phyloP scores from a whole-genome alignment of 2,329 filamentous ascomycete genomes.

The Allantophomopsis lycopodina region DNA sequence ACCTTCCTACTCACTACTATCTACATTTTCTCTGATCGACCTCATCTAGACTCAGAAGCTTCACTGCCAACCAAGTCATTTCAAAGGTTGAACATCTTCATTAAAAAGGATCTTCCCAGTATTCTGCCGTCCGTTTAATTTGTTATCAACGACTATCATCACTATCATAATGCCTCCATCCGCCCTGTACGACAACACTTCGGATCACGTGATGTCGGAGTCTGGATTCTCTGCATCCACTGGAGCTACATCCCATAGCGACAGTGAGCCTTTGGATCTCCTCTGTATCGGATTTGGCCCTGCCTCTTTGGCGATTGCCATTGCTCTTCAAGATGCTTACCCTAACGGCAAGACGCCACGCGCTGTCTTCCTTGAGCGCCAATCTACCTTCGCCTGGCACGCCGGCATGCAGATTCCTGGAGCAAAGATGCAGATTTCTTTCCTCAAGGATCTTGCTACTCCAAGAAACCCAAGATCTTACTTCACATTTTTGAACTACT shows the following conservation, averaged over 20 bases:
- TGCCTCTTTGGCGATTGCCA: slow-evolving; percentile 76
- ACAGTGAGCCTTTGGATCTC: slow-evolving; percentile 62
- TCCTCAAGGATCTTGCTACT: slow-evolving; percentile 87
- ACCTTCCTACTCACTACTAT: too few relatives aligned
- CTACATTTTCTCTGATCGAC: too few relatives aligned
- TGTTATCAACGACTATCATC: too few relatives aligned
- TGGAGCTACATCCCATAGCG: neutral
- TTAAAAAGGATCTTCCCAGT: too few relatives aligned
- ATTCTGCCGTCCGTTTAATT: too few relatives aligned
- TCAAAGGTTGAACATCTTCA: too few relatives aligned
- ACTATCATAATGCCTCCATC: too few relatives aligned
- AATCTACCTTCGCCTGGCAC: slow-evolving; percentile 75
- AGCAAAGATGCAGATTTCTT: slow-evolving; percentile 92
- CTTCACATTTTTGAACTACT: slow-evolving; percentile 90
- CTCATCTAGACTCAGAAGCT: too few relatives aligned
- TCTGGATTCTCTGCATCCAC: too few relatives aligned
- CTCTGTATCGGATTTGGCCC: slow-evolving; percentile 89
- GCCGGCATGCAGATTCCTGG: slow-evolving; percentile 85
- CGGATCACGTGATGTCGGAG: too few relatives aligned
- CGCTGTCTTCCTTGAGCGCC: slow-evolving; percentile 76
- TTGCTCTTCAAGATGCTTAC: slow-evolving; percentile 74
- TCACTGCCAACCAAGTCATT: too few relatives aligned
- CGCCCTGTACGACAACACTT: too few relatives aligned
- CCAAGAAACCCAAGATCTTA: slow-evolving; percentile 73
- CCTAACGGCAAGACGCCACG: slow-evolving; percentile 39